phyloP scores from a whole-genome alignment of 1,139 yeast species.

The Candida sp. region DNA sequence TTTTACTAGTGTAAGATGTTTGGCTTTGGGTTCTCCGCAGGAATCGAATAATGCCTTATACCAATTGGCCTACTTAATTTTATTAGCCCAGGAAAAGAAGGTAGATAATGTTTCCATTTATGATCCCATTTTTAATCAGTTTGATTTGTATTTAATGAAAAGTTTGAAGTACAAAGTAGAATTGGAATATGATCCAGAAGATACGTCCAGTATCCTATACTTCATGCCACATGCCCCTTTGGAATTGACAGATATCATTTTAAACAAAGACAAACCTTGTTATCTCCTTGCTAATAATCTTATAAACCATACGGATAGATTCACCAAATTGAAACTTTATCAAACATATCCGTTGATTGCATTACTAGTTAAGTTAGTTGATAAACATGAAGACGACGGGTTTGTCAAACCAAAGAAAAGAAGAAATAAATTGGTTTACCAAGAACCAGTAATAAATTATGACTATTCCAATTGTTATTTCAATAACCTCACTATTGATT shows the following conservation, averaged over 20 bases:
- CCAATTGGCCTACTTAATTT: slow-evolving; percentile 57
- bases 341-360: slow-evolving; percentile 41
- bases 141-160: slow-evolving; percentile 36
- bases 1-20: slow-evolving; percentile 48
- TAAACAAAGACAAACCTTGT: slow-evolving; percentile 28
- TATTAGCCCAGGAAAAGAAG: slow-evolving; percentile 24
- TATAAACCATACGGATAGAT: slow-evolving; percentile 49
- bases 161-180: slow-evolving; percentile 16
- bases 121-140: slow-evolving; percentile 58
- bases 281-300: slow-evolving; percentile 48
- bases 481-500: slow-evolving; percentile 12
- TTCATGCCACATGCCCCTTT: slow-evolving; percentile 79
- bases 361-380: slow-evolving; percentile 29
- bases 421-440: slow-evolving; percentile 19
- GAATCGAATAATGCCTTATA: slow-evolving; percentile 56
- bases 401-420: slow-evolving; percentile 31
- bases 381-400: slow-evolving; percentile 17
- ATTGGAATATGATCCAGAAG: slow-evolving; percentile 17
- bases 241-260: slow-evolving; percentile 45
- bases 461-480: slow-evolving; percentile 32
- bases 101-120: slow-evolving; percentile 41
- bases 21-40: slow-evolving; percentile 71
- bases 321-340: slow-evolving; percentile 36
- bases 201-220: slow-evolving; percentile 27
- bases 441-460: slow-evolving; percentile 36